A percentile compares a stretch with the other conserved stretches of the same genome.
phyloP scores from a whole-genome alignment of 306 rosid species.

The barrel medic (Medicago truncatula) region DNA sequence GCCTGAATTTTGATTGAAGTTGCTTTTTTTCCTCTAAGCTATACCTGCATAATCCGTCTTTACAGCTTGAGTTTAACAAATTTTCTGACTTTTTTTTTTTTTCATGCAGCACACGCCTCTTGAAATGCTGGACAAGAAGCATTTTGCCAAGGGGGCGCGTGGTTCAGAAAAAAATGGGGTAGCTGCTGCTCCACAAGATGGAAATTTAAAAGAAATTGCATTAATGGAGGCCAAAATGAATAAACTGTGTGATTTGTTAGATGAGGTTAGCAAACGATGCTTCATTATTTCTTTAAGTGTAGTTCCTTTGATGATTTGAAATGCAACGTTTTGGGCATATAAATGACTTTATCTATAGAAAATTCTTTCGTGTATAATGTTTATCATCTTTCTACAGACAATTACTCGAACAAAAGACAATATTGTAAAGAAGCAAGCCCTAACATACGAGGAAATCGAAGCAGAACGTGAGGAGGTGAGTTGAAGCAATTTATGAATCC shows the following conservation, averaged over 20 bases:
- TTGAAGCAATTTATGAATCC: conserved; percentile 23
- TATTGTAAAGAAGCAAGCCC: conserved; percentile 90
- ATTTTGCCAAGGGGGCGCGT: conserved; percentile 78
- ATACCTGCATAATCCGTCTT: not conserved
- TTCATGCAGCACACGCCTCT: conserved; percentile 77
- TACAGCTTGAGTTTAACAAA: not conserved
- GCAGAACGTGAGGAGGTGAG: conserved; percentile 98
- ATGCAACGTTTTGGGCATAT: conserved; percentile 12
- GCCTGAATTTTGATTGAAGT: conserved; percentile 30
- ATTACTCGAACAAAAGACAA: conserved; percentile 88
- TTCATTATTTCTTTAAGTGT: conserved; percentile 25
- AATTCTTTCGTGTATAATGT: conserved; percentile 27
- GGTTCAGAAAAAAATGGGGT: conserved; percentile 59
- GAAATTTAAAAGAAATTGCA: conserved; percentile 77
- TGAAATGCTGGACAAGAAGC: conserved; percentile 86
- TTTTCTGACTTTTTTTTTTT: conserved; percentile 32
- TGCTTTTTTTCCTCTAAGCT: conserved; percentile 11
- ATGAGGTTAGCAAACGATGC: conserved; percentile 63
- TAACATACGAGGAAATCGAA: conserved; percentile 94
- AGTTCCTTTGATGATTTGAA: conserved; percentile 28
- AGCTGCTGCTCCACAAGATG: conserved; percentile 55
- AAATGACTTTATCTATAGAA: not conserved
- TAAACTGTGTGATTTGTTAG: conserved; percentile 73
- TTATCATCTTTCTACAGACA: conserved; percentile 58
- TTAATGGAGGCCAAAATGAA: conserved; percentile 73